Base-by-base conservation (phyloP, 1,284 basidiomycete genomes). In the Cerioporus squamosus region DNA sequence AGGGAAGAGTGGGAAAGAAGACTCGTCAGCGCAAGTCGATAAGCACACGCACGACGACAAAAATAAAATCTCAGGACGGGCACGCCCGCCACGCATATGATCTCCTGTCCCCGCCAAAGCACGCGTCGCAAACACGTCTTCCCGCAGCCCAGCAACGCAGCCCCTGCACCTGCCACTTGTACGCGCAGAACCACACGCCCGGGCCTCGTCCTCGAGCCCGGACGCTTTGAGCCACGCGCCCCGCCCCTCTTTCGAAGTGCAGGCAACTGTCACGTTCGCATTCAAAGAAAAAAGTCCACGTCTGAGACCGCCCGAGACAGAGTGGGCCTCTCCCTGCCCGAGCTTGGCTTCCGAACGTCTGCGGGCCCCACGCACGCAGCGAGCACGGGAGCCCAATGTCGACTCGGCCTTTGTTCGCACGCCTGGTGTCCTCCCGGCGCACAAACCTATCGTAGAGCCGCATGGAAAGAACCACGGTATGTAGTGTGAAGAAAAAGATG, bases 401-500 rank as follows among this genome's bases (percentile, higher is more conserved):
- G 74, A 71, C 76, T 74, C 74, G 60, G 74, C 77, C 78, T 79
- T 80, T 79, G 75, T 76, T 67, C 65, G 60, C 68, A 60, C 57
- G 59, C 69, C 68, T 62, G 72, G 59, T 18, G 55, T 43, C 22
- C 67, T 77, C 53, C 38, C 59, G 64, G 68, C 66, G 52, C 57
- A 62, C 69, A 61, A 70, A 72, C 74, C 75, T 68, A 69, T 67
- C 54, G 49, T 40, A 67, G 65, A 71, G 74, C 67, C 73, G 62
- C 55, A 10, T 23, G 23, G 59, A 55, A 57, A 55, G 24, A 56
- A 50, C 52, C 43, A 24, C 43, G 20, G 53, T 51, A 38, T 48
- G 54, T 44, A 52, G 51, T 12, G 17, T n/a, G 17, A n/a, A 10
- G 47, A 24, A 24, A 17, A 23, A 55, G 51, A 66, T 61, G 55